phyloP scores from a whole-genome alignment of 2,329 filamentous ascomycete genomes.

The Cercospora canescens region DNA sequence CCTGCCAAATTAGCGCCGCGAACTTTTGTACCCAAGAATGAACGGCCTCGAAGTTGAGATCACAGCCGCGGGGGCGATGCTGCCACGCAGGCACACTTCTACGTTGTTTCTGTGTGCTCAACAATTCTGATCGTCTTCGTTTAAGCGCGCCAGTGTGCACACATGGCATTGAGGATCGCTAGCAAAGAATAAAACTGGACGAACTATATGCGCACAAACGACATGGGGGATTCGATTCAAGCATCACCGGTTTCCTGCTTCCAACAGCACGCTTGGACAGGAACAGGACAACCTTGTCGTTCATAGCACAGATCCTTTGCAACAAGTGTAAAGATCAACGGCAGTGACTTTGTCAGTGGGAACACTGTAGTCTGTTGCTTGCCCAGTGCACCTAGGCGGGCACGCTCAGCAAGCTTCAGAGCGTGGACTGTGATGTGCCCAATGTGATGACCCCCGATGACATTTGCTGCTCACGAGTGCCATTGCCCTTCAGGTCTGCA shows the following conservation, averaged over 20 bases:
- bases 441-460: not conserved
- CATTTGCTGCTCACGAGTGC: not conserved
- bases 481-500: not conserved
- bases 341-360: not conserved
- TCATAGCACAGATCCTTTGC: not conserved
- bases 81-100: too few relatives aligned
- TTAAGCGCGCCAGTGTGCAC: too few relatives aligned
- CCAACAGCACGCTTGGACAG: not conserved
- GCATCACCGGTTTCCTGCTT: not conserved
- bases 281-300: too few relatives aligned
- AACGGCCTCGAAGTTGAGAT: too few relatives aligned
- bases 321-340: not conserved
- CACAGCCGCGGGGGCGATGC: too few relatives aligned
- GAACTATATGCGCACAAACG: not conserved
- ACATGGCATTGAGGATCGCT: not conserved
- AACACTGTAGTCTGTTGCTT: not conserved
- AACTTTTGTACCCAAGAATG: too few relatives aligned
- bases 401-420: too few relatives aligned
- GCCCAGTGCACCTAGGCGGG: too few relatives aligned
- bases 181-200: not conserved
- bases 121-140: too few relatives aligned
- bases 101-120: too few relatives aligned
- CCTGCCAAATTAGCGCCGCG: too few relatives aligned
- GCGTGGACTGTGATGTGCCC: not conserved
- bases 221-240: not conserved